A percentile compares a stretch with the other conserved stretches of the same genome.
phyloP scores from a whole-genome alignment of 2,329 filamentous ascomycete genomes.

The Trichoderma atrobrunneum region DNA sequence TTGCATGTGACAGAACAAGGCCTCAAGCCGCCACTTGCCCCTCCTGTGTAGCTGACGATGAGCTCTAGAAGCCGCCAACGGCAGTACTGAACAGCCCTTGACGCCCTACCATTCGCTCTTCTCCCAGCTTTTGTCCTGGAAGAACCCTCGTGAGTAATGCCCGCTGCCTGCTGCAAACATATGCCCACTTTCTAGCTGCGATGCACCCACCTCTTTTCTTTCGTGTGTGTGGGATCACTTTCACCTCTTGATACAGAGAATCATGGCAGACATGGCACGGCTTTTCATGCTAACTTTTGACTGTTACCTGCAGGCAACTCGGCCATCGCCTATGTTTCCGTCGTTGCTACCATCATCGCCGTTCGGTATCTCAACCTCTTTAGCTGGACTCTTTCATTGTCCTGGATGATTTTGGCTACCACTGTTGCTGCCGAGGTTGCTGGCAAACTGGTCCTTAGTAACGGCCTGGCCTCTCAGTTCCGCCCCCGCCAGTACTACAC shows the following conservation, averaged over 20 bases:
- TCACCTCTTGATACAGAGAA: neutral
- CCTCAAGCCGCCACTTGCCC: constrained; percentile 37
- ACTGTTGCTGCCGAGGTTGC: constrained; percentile 60
- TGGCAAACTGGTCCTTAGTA: constrained; percentile 60
- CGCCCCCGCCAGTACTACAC: constrained; percentile 67
- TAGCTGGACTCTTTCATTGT: constrained; percentile 63
- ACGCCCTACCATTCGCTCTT: constrained; percentile 72
- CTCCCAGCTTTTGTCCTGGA: constrained; percentile 66
- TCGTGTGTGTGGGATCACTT: neutral
- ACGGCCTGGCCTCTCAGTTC: constrained; percentile 62
- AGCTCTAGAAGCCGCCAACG: constrained; percentile 52
- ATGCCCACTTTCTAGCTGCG: neutral
- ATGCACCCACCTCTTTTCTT: neutral
- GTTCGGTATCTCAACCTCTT: constrained; percentile 64
- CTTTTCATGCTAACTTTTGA: constrained; percentile 19
- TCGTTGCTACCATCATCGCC: constrained; percentile 59
- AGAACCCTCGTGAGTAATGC: constrained; percentile 58
- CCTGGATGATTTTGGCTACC: constrained; percentile 59
- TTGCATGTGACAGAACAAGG: constrained; percentile 19
- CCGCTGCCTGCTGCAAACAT: neutral
- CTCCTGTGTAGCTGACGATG: constrained; percentile 55
- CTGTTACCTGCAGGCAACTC: constrained; percentile 51
- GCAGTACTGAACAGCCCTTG: constrained; percentile 57
- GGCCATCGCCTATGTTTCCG: constrained; percentile 59
- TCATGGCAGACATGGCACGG: neutral